Conservation (phyloP, 2,329 filamentous ascomycete species). For the Microcyclospora pomicola region DNA sequence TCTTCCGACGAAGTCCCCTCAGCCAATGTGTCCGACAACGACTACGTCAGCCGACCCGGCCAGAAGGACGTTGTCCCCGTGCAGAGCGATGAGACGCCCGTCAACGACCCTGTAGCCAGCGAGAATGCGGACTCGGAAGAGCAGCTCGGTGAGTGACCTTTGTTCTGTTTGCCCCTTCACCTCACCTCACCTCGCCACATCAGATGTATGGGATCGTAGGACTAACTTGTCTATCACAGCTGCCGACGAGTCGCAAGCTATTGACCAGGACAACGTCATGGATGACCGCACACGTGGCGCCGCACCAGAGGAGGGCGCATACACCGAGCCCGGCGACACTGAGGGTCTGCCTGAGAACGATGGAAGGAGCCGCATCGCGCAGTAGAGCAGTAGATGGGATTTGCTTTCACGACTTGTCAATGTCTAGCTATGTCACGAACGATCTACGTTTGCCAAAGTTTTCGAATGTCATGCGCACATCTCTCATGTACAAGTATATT, state of each 20-base stretch:
- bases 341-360: conserved; percentile 25
- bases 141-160: conserved; percentile 28
- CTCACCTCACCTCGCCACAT: no score
- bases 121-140: conserved; percentile 34
- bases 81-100: conserved; percentile 31
- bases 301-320: conserved; percentile 30
- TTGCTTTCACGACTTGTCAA: no score
- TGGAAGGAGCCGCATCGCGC: conserved; percentile 7
- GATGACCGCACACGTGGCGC: conserved; percentile 35
- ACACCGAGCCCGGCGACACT: conserved; percentile 39
- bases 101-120: conserved; percentile 33
- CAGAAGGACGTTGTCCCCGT: conserved; percentile 35
- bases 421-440: no score
- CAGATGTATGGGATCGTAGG: no score
- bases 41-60: conserved; percentile 34
- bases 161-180: no score
- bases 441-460: no score
- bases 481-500: neutral
- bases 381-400: no score
- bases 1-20: conserved; percentile 16
- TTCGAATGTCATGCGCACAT: no score
- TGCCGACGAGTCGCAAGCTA: conserved; percentile 36
- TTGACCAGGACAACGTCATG: conserved; percentile 35
- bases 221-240: conserved; percentile 15
- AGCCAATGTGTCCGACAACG: conserved; percentile 28